These are phyloP conservation scores for Fraxinus sp. DNA, from an alignment of 305 asterid genomes.

Conservation along the genomic window DNA sequence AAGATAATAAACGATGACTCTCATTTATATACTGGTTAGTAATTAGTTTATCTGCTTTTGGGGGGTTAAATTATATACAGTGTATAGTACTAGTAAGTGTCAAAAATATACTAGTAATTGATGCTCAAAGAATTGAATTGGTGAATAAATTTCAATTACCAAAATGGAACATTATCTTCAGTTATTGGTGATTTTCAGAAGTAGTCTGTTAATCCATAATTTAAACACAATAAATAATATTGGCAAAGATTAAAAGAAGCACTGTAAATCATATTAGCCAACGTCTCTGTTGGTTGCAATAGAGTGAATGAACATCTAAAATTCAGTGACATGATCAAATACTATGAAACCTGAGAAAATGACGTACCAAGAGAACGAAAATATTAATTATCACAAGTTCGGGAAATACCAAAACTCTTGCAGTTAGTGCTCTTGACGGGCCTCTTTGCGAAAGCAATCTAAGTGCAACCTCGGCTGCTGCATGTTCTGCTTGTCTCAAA, in stretches of 20 bases:
- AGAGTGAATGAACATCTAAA: background rate
- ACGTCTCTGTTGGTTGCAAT: background rate
- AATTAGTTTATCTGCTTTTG: background rate
- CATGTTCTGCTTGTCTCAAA: constrained; percentile 67
- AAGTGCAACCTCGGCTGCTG: constrained; percentile 69
- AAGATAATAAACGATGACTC: background rate
- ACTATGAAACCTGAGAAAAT: background rate
- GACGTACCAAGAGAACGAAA: background rate
- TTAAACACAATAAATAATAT: background rate
- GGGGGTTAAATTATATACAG: background rate
- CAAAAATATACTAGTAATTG: background rate
- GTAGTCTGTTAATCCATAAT: background rate
- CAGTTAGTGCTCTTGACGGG: constrained; percentile 54
- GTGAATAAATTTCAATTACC: background rate
- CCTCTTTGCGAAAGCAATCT: constrained; percentile 56
- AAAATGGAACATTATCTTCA: background rate
- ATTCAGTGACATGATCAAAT: background rate
- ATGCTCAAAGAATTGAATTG: background rate
- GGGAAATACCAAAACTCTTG: constrained; percentile 51
- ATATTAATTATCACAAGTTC: background rate
- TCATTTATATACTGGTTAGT: background rate
- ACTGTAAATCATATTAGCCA: background rate
- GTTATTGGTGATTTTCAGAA: background rate
- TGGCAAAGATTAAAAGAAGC: background rate
- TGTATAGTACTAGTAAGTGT: background rate